Evolutionary conservation across 805 yeast genomes (phyloP).

Genomic region (Candida ovalis): DNA sequence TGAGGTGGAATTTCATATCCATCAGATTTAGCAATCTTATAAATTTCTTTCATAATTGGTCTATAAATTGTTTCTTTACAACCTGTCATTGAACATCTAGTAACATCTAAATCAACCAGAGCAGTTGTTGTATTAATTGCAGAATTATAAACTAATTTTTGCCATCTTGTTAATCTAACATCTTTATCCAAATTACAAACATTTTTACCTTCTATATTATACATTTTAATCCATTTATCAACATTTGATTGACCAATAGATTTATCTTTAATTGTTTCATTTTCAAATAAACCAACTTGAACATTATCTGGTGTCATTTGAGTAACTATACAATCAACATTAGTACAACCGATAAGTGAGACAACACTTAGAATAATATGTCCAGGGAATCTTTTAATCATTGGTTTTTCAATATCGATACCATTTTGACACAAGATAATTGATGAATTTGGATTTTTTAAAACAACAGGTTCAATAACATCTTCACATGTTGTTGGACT

Average conservation of each 20-base stretch:
- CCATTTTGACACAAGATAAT: constrained; percentile 38
- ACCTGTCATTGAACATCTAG: constrained; percentile 27
- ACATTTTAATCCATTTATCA: constrained; percentile 25
- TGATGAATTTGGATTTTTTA: constrained; percentile 22
- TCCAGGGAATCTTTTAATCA: constrained; percentile 31
- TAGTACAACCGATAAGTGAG: constrained; percentile 31
- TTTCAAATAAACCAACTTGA: constrained; percentile 32
- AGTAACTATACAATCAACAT: constrained; percentile 22
- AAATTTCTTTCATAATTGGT: constrained; percentile 43
- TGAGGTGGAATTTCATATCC: constrained; percentile 36
- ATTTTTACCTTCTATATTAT: constrained; percentile 24
- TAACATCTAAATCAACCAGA: constrained; percentile 33
- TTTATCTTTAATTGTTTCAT: constrained; percentile 21
- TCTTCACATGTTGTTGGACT: constrained; percentile 38
- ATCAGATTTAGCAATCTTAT: constrained; percentile 42
- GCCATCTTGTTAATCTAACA: constrained; percentile 38
- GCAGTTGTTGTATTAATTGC: constrained; percentile 40
- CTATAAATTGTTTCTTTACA: constrained; percentile 22
- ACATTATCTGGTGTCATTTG: constrained; percentile 32
- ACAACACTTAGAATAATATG: constrained; percentile 35
- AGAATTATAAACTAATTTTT: constrained; percentile 42
- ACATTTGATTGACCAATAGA: constrained; percentile 22
- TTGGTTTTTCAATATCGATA: constrained; percentile 35
- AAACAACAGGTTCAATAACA: constrained; percentile 36
- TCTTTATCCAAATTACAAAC: constrained; percentile 26